A percentile compares a stretch with the other conserved stretches of the same genome.
Conservation (phyloP, 2,329 filamentous ascomycete species). For the Penicillium sp. region DNA sequence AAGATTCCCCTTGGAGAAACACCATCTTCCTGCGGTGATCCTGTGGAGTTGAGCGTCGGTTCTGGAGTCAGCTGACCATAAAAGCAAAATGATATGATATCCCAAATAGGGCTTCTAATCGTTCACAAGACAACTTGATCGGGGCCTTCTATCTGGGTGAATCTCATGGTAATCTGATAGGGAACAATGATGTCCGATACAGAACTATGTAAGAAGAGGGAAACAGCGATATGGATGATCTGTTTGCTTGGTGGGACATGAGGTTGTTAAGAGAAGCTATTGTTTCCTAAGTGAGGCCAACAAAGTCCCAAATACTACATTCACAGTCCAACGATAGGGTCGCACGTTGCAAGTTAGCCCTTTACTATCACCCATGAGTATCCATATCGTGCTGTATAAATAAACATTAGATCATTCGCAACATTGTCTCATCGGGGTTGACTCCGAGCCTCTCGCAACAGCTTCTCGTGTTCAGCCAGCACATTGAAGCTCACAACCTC, state of each 20-base stretch:
- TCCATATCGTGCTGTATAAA: not conserved
- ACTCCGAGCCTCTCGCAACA: not conserved
- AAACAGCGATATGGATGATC: not conserved
- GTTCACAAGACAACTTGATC: no score
- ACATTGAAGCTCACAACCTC: not conserved
- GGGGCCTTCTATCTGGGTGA: not conserved
- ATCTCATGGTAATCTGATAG: not conserved
- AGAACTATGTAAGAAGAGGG: not conserved
- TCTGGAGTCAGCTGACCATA: not conserved
- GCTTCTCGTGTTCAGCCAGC: not conserved
- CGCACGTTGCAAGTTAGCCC: not conserved
- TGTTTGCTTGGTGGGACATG: not conserved
- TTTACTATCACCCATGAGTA: not conserved
- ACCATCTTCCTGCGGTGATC: not conserved
- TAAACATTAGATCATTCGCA: not conserved
- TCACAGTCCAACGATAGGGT: not conserved
- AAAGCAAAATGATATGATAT: not conserved
- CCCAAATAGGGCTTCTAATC: not conserved
- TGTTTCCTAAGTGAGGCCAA: not conserved
- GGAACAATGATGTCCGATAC: not conserved
- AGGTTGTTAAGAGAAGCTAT: not conserved
- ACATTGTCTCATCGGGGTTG: not conserved
- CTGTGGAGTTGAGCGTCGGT: not conserved
- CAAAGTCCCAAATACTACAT: not conserved
- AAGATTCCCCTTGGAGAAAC: not conserved